Base-by-base conservation (phyloP, 345 rosid species). In the Lepidium aucheri region DNA sequence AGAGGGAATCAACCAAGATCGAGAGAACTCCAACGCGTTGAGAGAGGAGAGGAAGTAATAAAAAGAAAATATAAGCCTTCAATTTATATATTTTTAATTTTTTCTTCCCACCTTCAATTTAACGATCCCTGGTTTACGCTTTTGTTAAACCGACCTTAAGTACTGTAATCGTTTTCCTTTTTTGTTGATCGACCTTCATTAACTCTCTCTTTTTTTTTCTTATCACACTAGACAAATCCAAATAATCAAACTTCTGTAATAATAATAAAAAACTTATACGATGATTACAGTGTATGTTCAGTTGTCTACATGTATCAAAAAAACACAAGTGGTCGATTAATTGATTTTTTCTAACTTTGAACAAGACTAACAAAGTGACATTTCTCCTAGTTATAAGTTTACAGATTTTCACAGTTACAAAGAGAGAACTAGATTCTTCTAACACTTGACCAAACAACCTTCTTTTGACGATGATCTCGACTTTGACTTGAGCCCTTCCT, bases 401-500 rank as follows among this genome's bases (percentile, higher is more conserved):
- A 35, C 54, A 54, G 53, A 33, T 33, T 44, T 15, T 53, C 45
- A 68, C 66, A 30, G 52, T 41, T 60, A 42, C 53, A 52, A 14
- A 43, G 32, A 15, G 16, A 22, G 32, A 28, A n/a, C 10, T 9
- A 86, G 69, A 82, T 76, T 22, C 82, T 80, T 8, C 88, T 84
- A 52, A 85, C 72, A 77, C 70, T 89, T 57, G 85, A 79, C 70
- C 67, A 34, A 13, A 78, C 83, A 51, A 63, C 80, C 75, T 83
- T 87, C 80, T 84, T 89, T 60, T 2, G 73, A 67, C 3, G 64
- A 0, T 86, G 80, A 30, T 79, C 68, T 42, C 66, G 73, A 54
- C 74, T 79, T 87, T 44, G 68, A 73, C 65, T 84, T 87, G 46
- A 80, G 83, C 56, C 82, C 63, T 77, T 83, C 88, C 67, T 74